phyloP scores from a whole-genome alignment of 1,284 basidiomycete genomes.

The Austroboletus sp. region DNA sequence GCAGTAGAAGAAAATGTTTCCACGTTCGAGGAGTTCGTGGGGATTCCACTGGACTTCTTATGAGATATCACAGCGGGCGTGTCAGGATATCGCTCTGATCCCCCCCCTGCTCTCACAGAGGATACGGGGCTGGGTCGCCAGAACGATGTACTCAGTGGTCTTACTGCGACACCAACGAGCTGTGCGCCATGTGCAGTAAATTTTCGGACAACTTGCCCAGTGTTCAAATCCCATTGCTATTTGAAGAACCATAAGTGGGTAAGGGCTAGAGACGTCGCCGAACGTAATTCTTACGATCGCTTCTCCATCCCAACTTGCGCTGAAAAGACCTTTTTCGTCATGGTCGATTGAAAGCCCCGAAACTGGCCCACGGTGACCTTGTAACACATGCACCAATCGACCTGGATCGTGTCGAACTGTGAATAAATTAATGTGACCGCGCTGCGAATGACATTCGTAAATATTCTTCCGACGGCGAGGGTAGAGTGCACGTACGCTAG shows the following conservation, averaged over 20 bases:
- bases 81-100: constrained; percentile 14
- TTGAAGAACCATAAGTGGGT: constrained; percentile 7
- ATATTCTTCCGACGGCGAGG: constrained; percentile 11
- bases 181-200: constrained; percentile 85
- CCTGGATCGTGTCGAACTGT: constrained; percentile 92
- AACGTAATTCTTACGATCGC: constrained; percentile 61
- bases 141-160: constrained; percentile 52
- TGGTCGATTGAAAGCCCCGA: constrained; percentile 79
- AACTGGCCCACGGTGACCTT: constrained; percentile 72
- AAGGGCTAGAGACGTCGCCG: constrained; percentile 1
- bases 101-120: constrained; percentile 25
- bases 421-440: constrained; percentile 83
- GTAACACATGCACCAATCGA: constrained; percentile 66
- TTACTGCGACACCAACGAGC: constrained; percentile 74
- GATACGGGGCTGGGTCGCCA: constrained; percentile 29
- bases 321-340: constrained; percentile 80
- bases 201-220: constrained; percentile 71
- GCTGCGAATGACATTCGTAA: constrained; percentile 39
- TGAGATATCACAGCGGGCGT: constrained; percentile 4
- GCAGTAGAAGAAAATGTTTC: constrained; percentile 16
- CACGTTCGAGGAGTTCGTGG: constrained; percentile 17
- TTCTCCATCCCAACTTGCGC: constrained; percentile 92
- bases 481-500: constrained; percentile 52
- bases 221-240: constrained; percentile 97
- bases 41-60: constrained; percentile 11